A percentile compares a stretch with the other conserved stretches of the same genome.
These are phyloP conservation scores for Termitomyces sp. DNA, from an alignment of 768 basidiomycete species.

Conservation along the genomic window DNA sequence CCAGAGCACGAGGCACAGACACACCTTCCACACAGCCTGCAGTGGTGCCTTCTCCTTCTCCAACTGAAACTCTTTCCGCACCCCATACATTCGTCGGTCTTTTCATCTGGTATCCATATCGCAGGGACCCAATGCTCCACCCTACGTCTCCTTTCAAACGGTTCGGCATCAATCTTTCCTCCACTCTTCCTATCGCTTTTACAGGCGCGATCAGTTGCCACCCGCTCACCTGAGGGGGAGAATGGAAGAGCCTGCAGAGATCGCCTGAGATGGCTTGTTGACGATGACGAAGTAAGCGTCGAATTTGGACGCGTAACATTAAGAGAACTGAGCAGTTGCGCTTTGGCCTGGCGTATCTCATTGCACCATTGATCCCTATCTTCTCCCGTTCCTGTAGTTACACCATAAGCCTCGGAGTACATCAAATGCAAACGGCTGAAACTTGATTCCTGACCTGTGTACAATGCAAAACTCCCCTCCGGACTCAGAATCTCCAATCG, in stretches of 20 bases:
- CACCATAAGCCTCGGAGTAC: neutral
- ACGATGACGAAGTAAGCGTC: slow-evolving; percentile 72
- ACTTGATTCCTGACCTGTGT: slow-evolving; percentile 44
- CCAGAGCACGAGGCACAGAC: slow-evolving; percentile 83
- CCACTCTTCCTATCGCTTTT: slow-evolving; percentile 14
- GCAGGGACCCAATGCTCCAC: slow-evolving; percentile 87
- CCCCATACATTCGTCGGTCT: slow-evolving; percentile 79
- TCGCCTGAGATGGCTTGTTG: slow-evolving; percentile 69
- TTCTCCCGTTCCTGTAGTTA: slow-evolving; percentile 39
- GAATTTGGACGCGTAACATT: slow-evolving; percentile 73
- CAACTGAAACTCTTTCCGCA: slow-evolving; percentile 76
- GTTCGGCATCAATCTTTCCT: slow-evolving; percentile 11
- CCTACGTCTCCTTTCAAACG: slow-evolving; percentile 36
- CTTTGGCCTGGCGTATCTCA: slow-evolving; percentile 65
- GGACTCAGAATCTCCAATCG: slow-evolving; percentile 74
- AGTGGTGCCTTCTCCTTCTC: slow-evolving; percentile 79
- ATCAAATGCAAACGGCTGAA: neutral
- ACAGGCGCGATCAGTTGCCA: slow-evolving; percentile 20
- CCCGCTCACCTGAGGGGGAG: slow-evolving; percentile 45
- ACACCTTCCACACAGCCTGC: slow-evolving; percentile 78
- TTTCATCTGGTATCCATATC: slow-evolving; percentile 88
- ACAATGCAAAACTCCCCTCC: slow-evolving; percentile 69
- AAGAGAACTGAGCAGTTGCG: slow-evolving; percentile 61
- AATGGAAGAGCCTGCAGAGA: slow-evolving; percentile 71
- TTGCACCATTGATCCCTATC: slow-evolving; percentile 64